Evolutionary conservation across 805 yeast species (phyloP), one percentile per base, ranked within the genome.

Genomic region (Metschnikowia cubensis): DNA sequence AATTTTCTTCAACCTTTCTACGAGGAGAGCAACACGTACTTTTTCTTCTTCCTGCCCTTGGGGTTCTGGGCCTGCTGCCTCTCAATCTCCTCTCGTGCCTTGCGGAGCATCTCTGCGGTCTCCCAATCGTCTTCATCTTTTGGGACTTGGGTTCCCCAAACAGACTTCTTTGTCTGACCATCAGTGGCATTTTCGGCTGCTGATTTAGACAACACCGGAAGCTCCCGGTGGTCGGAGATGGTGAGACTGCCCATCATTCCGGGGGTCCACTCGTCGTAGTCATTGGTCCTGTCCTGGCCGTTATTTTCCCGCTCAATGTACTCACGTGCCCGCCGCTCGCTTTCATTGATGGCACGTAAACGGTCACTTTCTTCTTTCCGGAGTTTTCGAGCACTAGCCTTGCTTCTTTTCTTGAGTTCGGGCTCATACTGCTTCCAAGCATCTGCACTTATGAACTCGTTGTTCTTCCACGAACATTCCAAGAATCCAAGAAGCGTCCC

Each of bases 401-500:
- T 76, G 14, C 84, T 73, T 53, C 96, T 71, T 36, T 79, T 82
- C 20, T 65, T 66, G 32, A 89, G 66, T 52, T 84, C 89, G 32
- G 71, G 73, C 43, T 76, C 73, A 63, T 82, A 86, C 25, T 64
- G 60, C 2, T 69, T 67, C 75, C 70, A 74, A 47, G 65, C 66
- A 47, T 67, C 74, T n/a, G 52, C 51, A 20, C 55, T 49, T 10
- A 73, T 58, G 45, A 49, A 64, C 50, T 66, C 71, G 56, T 66
- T 71, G 14, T 65, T 53, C 32, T 49, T 53, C 98, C 98, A 92
- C 62, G 89, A 85, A 46, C 96, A 79, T 59, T 94, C 98, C 48
- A 94, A 63, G 54, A 88, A 83, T 10, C 90, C 95, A 39, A 92
- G 66, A 47, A 85, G 87, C 0, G 96, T 85, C 1, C 97, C 97